Evolutionary conservation across 2,329 filamentous ascomycete species (phyloP).

Genomic region (Colletotrichum melonis): DNA sequence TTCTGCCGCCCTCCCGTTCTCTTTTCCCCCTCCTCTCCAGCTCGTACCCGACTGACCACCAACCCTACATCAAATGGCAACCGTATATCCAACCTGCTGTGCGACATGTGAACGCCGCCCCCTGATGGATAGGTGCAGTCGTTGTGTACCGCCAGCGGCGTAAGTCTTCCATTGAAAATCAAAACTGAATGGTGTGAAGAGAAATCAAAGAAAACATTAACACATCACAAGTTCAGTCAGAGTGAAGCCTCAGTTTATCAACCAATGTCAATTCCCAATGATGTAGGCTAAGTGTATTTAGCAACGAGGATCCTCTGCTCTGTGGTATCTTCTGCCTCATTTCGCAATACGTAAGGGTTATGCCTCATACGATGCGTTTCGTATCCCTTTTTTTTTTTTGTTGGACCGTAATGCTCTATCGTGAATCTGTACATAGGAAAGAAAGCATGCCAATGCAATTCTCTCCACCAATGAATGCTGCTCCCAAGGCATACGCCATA

Average conservation of each 20-base stretch:
- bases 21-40: background rate
- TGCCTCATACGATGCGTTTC: constrained; percentile 1
- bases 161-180: background rate
- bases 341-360: background rate
- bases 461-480: background rate
- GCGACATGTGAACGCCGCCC: background rate
- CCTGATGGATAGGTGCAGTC: background rate
- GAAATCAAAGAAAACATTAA: background rate
- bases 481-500: background rate
- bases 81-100: background rate
- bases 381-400: background rate
- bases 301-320: constrained; percentile 4
- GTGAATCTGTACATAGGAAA: background rate
- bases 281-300: background rate
- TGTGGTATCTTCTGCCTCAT: constrained; percentile 27
- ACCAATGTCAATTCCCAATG: background rate
- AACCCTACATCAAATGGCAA: background rate
- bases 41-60: background rate
- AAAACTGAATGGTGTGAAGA: background rate
- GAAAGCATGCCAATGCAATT: background rate
- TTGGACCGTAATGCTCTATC: background rate
- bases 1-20: background rate
- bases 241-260: background rate
- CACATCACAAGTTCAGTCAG: background rate
- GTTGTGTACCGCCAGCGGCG: background rate